Evolutionary conservation across 75 land plant genomes (phyloP).

Genomic region (Pinus taeda): DNA sequence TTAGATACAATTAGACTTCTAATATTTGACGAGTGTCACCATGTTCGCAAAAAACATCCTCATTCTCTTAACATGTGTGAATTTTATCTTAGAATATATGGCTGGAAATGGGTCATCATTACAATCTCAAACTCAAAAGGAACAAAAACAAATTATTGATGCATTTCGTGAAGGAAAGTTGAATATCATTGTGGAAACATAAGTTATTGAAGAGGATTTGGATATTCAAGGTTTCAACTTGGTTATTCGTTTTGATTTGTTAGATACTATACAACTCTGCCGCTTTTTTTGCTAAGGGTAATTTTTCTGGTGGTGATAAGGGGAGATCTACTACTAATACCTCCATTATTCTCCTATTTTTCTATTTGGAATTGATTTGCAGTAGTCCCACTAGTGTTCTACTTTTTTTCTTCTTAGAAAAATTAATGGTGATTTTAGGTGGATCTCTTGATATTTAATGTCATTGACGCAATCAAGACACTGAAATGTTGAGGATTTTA

Average conservation of each 20-base stretch:
- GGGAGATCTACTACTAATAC: too few species aligned
- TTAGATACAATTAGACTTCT: constrained; percentile 48
- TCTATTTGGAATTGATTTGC: too few species aligned
- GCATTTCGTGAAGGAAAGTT: constrained; percentile 61
- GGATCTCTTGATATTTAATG: too few species aligned
- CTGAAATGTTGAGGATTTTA: too few species aligned
- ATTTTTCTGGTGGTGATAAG: too few species aligned
- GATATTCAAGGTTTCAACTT: constrained; percentile 77
- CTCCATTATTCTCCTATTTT: too few species aligned
- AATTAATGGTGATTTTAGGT: too few species aligned
- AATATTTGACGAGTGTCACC: constrained; percentile 88
- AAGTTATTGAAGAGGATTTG: constrained; percentile 82
- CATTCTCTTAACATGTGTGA: constrained; percentile 86
- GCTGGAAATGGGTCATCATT: constrained; percentile 51
- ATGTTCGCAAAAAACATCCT: constrained; percentile 49
- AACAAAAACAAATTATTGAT: constrained; percentile 42
- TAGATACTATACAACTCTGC: too few species aligned
- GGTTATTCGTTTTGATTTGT: constrained; percentile 73
- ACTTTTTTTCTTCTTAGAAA: too few species aligned
- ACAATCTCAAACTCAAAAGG: constrained; percentile 26
- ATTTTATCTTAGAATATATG: constrained; percentile 32
- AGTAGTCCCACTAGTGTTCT: too few species aligned
- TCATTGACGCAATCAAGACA: too few species aligned
- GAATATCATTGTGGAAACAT: constrained; percentile 72
- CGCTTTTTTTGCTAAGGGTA: too few species aligned